These are phyloP conservation scores for Epichloe festucae DNA, from an alignment of 2,329 filamentous ascomycete genomes.

Conservation along the genomic window DNA sequence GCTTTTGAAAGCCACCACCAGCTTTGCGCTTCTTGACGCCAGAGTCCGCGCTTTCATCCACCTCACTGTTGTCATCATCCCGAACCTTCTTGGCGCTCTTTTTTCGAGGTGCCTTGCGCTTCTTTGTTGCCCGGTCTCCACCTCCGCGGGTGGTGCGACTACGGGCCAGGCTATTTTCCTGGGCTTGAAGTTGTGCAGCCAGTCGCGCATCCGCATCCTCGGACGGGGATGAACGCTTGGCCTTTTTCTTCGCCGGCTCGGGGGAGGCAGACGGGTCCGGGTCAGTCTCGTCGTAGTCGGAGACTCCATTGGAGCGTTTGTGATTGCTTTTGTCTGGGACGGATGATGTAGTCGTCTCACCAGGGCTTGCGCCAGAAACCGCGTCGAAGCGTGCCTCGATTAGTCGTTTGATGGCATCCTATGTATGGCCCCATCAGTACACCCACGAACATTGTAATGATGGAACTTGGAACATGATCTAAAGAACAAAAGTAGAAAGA, in stretches of 20 bases:
- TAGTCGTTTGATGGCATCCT: conserved; percentile 58
- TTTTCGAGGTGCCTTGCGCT: conserved; percentile 58
- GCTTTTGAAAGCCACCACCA: conserved; percentile 87
- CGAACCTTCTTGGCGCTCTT: conserved; percentile 66
- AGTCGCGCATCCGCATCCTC: conserved; percentile 75
- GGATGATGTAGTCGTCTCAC: conserved; percentile 26
- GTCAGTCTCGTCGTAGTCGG: conserved; percentile 31
- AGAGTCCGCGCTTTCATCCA: conserved; percentile 47
- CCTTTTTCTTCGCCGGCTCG: conserved; percentile 49
- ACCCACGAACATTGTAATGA: background rate
- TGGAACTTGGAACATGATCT: background rate
- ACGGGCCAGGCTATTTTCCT: conserved; percentile 62
- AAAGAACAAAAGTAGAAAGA: background rate
- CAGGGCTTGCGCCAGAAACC: conserved; percentile 40
- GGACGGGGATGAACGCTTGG: conserved; percentile 44
- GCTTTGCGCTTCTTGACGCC: conserved; percentile 61
- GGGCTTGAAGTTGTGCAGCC: conserved; percentile 78
- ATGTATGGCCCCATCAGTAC: conserved; percentile 17
- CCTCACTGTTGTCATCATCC: conserved; percentile 67
- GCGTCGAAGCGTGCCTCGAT: conserved; percentile 66
- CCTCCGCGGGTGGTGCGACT: conserved; percentile 68
- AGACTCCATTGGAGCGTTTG: conserved; percentile 24
- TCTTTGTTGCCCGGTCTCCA: conserved; percentile 49
- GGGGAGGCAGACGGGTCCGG: conserved; percentile 32
- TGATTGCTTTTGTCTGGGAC: conserved; percentile 17